Evolutionary conservation across 2,329 filamentous ascomycete species (phyloP).

Genomic region (Beauveria brongniartii): DNA sequence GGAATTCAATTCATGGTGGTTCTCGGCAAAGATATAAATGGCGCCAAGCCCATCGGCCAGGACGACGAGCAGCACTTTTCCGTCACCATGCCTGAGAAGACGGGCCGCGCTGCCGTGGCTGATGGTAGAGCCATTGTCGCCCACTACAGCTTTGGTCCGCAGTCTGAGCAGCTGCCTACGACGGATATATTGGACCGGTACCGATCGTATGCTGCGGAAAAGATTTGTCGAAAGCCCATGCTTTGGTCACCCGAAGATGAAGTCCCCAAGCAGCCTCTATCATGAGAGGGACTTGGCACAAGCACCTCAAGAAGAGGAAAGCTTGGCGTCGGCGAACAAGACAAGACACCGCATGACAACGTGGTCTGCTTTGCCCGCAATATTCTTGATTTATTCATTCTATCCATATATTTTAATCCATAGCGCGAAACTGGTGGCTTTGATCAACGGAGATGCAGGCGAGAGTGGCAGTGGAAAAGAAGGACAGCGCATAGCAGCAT

Average conservation of each 20-base stretch:
- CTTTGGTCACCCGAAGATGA: constrained; percentile 20
- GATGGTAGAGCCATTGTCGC: constrained; percentile 45
- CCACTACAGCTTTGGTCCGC: constrained; percentile 42
- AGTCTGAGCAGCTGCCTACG: constrained; percentile 31
- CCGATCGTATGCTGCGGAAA: constrained; percentile 42
- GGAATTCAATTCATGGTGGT: constrained; percentile 48
- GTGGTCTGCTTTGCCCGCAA: not conserved
- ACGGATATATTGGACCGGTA: constrained; percentile 49
- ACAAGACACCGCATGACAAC: not conserved
- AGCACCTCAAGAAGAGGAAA: not conserved
- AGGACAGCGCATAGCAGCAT: not conserved
- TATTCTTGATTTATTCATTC: not conserved
- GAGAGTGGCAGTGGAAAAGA: not conserved
- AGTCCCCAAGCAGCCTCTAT: not conserved
- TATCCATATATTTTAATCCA: not conserved
- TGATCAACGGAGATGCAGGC: not conserved
- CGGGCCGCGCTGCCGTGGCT: constrained; percentile 35
- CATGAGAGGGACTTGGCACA: not conserved
- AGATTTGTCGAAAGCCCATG: constrained; percentile 33
- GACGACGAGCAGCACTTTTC: constrained; percentile 40
- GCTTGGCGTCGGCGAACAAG: not conserved
- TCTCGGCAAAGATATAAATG: constrained; percentile 42
- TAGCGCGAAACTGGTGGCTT: not conserved
- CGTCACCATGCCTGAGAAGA: constrained; percentile 29
- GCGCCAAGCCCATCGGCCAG: constrained; percentile 35